Base-by-base conservation (phyloP, 768 basidiomycete genomes). In the Myochromella boudieri region DNA sequence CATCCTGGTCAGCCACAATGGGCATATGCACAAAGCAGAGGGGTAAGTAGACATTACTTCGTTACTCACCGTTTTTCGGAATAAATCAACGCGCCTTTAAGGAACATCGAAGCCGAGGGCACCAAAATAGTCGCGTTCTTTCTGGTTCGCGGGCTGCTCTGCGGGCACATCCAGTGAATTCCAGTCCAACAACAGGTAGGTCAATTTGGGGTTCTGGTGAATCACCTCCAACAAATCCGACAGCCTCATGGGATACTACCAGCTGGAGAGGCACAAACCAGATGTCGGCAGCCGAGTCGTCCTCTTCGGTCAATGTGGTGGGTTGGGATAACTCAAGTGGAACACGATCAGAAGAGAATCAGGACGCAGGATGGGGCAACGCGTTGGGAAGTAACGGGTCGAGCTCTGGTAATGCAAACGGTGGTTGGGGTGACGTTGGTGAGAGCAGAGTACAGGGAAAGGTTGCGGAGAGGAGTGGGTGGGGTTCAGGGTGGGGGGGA, bases 1-100 rank as follows among this genome's bases (percentile, higher is more conserved):
- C 65, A 67, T 46, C 65, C 65, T 4, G 46, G 45, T 14, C 45
- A 63, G 14, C 46, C 56, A 14, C 29, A 15, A 27, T 66, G 65
- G 65, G 38, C 24, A 2, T 21, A 15, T 32, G 60, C 60, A 15
- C 29, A 27, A 3, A n/a, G n/a, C n/a, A 24, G 17, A 18, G 44
- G 41, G 34, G 51, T 52, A 40, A 12, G 53, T 20, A 17, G 34
- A 2, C 7, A 42, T 14, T 20, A 4, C 10, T 22, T 34, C 25
- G 22, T 29, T 40, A 24, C 12, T 38, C 7, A 15, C 12, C 25
- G 14, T 34, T 24, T 44, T 14, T 12, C 17, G 33, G 8, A 3
- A 18, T 24, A 25, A 24, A 33, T 12, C 21, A 9, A 6, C 5
- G 7, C 20, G 12, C 20, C 26, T 47, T 9, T 5, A 18, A 26